These are phyloP conservation scores for Pseudonitzschia multiseries DNA, from an alignment of 108 stramenopile species.

Conservation along the genomic window DNA sequence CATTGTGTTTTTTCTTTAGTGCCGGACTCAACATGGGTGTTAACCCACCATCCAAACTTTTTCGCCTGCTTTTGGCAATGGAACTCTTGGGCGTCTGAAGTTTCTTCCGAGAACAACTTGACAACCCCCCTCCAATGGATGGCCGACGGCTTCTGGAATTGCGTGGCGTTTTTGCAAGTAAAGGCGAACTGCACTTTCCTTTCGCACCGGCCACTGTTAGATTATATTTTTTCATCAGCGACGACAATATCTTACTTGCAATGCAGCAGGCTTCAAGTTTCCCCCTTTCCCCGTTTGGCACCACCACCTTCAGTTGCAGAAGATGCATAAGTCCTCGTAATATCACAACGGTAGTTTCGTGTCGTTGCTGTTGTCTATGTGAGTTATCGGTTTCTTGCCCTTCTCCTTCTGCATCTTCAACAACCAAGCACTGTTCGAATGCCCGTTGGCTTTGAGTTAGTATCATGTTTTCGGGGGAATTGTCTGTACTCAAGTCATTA, in stretches of 20 bases:
- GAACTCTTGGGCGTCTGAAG: slow-evolving; percentile 14
- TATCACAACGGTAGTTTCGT: slow-evolving; percentile 54
- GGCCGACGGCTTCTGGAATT: not conserved
- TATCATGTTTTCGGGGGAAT: not conserved
- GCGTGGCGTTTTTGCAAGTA: not conserved
- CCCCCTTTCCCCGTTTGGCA: slow-evolving; percentile 72
- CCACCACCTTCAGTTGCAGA: slow-evolving; percentile 47
- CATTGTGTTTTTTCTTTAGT: slow-evolving; percentile 22
- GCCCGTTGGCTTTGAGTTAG: not conserved
- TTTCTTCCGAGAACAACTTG: not conserved
- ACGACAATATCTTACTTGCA: slow-evolving; percentile 41
- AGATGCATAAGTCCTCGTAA: slow-evolving; percentile 62
- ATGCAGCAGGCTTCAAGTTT: slow-evolving; percentile 58
- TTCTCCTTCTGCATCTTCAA: not conserved
- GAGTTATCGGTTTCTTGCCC: slow-evolving; percentile 1
- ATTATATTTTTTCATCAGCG: slow-evolving; percentile 32
- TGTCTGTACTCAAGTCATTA: slow-evolving; percentile 5
- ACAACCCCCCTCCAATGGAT: slow-evolving; percentile 6
- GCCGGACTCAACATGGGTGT: slow-evolving; percentile 25
- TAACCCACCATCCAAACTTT: slow-evolving; percentile 12
- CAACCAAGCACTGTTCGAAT: slow-evolving; percentile 9
- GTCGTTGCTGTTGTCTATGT: slow-evolving; percentile 12
- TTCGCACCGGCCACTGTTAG: slow-evolving; percentile 16
- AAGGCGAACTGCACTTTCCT: not conserved
- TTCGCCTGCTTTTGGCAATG: slow-evolving; percentile 17